These are phyloP conservation scores for Discostella pseudostelligera DNA, from an alignment of 108 stramenopile genomes.

Conservation along the genomic window DNA sequence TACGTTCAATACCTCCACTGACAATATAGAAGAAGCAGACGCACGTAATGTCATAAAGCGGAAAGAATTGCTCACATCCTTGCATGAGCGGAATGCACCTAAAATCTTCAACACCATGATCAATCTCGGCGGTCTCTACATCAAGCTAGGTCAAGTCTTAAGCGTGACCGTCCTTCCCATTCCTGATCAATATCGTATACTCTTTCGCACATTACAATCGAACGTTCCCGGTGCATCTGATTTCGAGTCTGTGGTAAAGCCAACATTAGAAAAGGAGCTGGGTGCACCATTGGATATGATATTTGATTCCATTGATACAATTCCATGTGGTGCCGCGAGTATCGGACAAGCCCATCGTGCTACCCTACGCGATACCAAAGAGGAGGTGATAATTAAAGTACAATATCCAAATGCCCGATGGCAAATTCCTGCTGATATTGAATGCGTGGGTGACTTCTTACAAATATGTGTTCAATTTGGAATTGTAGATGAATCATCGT, in stretches of 20 bases:
- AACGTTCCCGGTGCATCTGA: slow-evolving; percentile 73
- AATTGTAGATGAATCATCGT: slow-evolving; percentile 58
- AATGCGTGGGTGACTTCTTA: slow-evolving; percentile 72
- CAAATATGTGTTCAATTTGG: slow-evolving; percentile 68
- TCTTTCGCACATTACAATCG: slow-evolving; percentile 76
- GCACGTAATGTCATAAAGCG: slow-evolving; percentile 9
- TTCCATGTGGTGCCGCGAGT: slow-evolving; percentile 87
- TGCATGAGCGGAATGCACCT: slow-evolving; percentile 68
- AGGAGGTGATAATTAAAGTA: slow-evolving; percentile 89
- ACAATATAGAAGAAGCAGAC: slow-evolving; percentile 13
- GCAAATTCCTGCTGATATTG: slow-evolving; percentile 79
- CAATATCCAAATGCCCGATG: slow-evolving; percentile 88
- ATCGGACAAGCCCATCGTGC: slow-evolving; percentile 93
- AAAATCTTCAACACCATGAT: slow-evolving; percentile 66
- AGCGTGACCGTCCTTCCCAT: slow-evolving; percentile 75
- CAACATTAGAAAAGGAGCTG: slow-evolving; percentile 63
- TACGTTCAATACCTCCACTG: slow-evolving; percentile 1
- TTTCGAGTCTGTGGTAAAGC: slow-evolving; percentile 65
- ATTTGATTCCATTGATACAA: slow-evolving; percentile 74
- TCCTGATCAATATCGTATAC: slow-evolving; percentile 59
- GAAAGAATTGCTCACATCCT: slow-evolving; percentile 24
- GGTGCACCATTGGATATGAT: slow-evolving; percentile 56
- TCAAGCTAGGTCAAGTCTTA: slow-evolving; percentile 92
- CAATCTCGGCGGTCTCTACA: slow-evolving; percentile 86
- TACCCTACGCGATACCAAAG: slow-evolving; percentile 29